These are phyloP conservation scores for Solanum hybrid DNA, from an alignment of 305 asterid species.

Conservation along the genomic window DNA sequence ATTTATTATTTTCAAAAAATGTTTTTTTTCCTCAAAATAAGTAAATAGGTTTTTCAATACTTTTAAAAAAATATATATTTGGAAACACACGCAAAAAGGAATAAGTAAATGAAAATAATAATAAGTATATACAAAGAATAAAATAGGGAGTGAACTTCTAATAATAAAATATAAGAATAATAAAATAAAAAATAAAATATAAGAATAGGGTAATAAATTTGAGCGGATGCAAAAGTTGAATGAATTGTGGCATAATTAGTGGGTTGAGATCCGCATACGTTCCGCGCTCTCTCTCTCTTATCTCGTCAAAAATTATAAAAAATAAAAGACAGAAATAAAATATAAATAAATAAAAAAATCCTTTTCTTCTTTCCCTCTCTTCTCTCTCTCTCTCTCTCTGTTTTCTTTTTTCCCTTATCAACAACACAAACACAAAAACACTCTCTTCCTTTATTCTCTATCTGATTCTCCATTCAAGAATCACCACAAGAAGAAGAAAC, in stretches of 20 bases:
- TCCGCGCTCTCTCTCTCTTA: constrained; percentile 4
- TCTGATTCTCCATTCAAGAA: constrained; percentile 2
- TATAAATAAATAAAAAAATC: background rate
- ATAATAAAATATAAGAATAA: too few species aligned
- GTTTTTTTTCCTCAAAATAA: too few species aligned
- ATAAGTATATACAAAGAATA: background rate
- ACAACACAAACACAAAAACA: constrained; percentile 11
- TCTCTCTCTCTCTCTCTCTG: constrained; percentile 8
- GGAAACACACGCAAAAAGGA: background rate
- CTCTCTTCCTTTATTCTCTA: constrained; percentile 7
- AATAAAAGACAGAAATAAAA: background rate
- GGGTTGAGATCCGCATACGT: constrained; percentile 26
- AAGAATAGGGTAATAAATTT: background rate
- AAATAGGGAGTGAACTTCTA: background rate
- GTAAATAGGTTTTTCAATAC: too few species aligned
- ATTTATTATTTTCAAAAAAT: too few species aligned
- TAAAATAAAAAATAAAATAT: background rate
- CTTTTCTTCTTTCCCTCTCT: constrained; percentile 11
- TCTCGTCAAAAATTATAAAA: background rate
- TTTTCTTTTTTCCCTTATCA: constrained; percentile 28
- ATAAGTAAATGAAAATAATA: background rate
- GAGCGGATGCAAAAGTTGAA: constrained; percentile 29
- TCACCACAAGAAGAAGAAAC: background rate
- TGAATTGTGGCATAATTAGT: constrained; percentile 16
- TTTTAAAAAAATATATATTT: too few species aligned